A percentile compares a stretch with the other conserved stretches of the same genome.
Conservation (phyloP, 192 early-diverging fungal genomes). For the Coemansia umbellata region DNA sequence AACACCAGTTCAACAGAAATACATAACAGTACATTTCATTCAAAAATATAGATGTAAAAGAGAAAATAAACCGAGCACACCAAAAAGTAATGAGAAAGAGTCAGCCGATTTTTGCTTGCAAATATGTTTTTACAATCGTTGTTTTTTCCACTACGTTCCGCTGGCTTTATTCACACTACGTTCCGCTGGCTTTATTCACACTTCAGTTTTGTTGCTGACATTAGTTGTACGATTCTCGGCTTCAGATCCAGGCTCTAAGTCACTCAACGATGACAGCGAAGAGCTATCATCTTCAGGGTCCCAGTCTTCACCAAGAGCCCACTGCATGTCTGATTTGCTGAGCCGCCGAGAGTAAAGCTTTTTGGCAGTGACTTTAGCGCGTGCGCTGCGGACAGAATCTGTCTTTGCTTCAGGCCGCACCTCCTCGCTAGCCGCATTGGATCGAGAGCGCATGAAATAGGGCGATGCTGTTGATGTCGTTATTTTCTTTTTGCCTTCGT, state of each 20-base stretch:
- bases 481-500: not conserved
- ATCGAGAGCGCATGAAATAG: constrained; percentile 43
- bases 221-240: not conserved
- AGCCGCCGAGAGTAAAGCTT: constrained; percentile 42
- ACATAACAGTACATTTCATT: no score
- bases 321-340: constrained; percentile 47
- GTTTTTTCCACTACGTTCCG: no score
- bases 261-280: constrained; percentile 36
- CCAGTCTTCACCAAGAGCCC: constrained; percentile 50
- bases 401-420: constrained; percentile 48
- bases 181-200: no score
- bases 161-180: no score
- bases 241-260: constrained; percentile 15
- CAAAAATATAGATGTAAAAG: no score
- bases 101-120: no score
- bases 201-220: not conserved
- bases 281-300: constrained; percentile 41
- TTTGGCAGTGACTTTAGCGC: constrained; percentile 28
- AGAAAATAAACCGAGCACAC: no score
- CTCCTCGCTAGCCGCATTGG: constrained; percentile 45
- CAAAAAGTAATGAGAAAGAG: no score
- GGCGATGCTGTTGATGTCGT: constrained; percentile 18
- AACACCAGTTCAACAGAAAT: no score
- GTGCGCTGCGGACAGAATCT: constrained; percentile 33
- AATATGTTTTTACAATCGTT: constrained; percentile 4